These are phyloP conservation scores for Phanerochaete sordida DNA, from an alignment of 768 basidiomycete genomes.

Conservation along the genomic window DNA sequence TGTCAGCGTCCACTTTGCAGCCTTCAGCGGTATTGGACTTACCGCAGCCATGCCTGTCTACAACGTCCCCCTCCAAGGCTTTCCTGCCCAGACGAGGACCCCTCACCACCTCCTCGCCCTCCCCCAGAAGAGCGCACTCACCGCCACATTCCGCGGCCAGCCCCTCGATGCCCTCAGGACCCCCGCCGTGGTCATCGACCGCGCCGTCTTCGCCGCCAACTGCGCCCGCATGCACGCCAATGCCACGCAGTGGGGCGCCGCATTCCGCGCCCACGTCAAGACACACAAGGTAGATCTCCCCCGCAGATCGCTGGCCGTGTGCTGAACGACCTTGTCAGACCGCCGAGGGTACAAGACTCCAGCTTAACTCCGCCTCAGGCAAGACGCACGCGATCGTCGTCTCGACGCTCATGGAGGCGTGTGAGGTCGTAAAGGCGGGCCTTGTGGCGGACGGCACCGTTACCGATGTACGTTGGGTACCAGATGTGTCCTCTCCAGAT, in stretches of 20 bases:
- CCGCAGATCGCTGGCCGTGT: neutral
- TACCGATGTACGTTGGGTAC: conserved; percentile 58
- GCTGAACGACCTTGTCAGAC: conserved; percentile 38
- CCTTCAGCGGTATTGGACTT: neutral
- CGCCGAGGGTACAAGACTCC: conserved; percentile 67
- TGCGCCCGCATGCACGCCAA: conserved; percentile 70
- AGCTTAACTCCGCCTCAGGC: conserved; percentile 53
- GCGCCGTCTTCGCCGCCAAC: conserved; percentile 66
- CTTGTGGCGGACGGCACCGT: conserved; percentile 69
- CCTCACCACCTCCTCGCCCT: conserved; percentile 35
- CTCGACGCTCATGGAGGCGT: conserved; percentile 83
- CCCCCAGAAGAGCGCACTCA: conserved; percentile 47
- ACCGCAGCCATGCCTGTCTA: conserved; percentile 1
- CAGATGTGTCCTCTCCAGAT: neutral
- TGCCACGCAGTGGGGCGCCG: conserved; percentile 62
- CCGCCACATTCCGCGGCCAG: conserved; percentile 55
- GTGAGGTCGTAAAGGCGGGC: conserved; percentile 65
- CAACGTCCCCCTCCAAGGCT: conserved; percentile 13
- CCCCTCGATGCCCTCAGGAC: conserved; percentile 59
- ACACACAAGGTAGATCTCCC: conserved; percentile 61
- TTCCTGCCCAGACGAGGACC: conserved; percentile 43
- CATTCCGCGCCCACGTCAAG: conserved; percentile 82
- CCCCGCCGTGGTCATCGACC: conserved; percentile 77
- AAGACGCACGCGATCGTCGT: conserved; percentile 64
- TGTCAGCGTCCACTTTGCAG: neutral